Percentiles rank a stretch among this genome's conserved stretches.
These are phyloP conservation scores for Elsinoe arachidis DNA, from an alignment of 2,329 filamentous ascomycete genomes.

Conservation along the genomic window DNA sequence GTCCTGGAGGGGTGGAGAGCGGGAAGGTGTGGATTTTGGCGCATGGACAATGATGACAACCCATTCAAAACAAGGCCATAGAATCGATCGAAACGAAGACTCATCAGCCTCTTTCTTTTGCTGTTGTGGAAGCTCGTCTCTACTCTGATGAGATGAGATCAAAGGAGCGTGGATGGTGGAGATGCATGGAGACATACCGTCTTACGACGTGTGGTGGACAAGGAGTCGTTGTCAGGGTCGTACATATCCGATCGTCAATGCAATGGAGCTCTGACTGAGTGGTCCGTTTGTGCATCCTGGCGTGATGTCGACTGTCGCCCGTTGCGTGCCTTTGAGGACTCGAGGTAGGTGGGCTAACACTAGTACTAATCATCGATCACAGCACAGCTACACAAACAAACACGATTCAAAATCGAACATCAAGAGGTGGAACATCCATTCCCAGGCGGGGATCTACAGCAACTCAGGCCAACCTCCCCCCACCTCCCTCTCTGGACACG, in stretches of 20 bases:
- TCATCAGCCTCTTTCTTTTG: constrained; percentile 7
- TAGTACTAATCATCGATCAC: not conserved
- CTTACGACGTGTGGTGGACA: not conserved
- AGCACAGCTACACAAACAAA: not conserved
- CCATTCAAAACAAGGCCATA: constrained; percentile 10
- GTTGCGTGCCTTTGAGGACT: not conserved
- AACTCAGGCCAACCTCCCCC: no score
- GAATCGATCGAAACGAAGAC: not conserved
- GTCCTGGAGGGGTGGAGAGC: constrained; percentile 1
- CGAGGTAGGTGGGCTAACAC: not conserved
- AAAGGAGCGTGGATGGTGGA: not conserved
- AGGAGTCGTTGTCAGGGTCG: not conserved
- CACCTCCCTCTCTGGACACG: no score
- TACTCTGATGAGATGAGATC: not conserved
- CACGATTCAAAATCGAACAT: not conserved
- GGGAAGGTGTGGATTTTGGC: not conserved
- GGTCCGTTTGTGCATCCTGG: not conserved
- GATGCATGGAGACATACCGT: not conserved
- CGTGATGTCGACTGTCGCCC: not conserved
- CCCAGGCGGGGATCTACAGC: no score
- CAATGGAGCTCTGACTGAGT: constrained; percentile 4
- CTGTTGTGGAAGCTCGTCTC: not conserved
- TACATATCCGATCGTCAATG: constrained; percentile 1
- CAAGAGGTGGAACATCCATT: no score
- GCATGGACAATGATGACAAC: constrained; percentile 11